phyloP scores from a whole-genome alignment of 768 basidiomycete genomes.

The Filobasidium wieringae region DNA sequence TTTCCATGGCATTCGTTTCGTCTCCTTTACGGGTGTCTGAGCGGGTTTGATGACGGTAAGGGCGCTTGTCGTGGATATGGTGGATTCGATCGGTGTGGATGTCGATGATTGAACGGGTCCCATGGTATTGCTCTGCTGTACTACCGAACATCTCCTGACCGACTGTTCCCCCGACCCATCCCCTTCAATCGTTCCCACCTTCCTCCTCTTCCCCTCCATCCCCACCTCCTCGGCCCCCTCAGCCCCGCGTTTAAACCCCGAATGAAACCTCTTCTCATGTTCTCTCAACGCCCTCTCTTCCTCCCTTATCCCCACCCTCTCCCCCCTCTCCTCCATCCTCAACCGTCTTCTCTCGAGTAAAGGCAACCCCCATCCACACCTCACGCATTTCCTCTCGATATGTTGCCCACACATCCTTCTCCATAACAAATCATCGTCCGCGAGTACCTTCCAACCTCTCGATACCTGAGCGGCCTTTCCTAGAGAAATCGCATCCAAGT shows the following conservation, averaged over 20 bases:
- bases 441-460: conserved; percentile 68
- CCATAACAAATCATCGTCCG: conserved; percentile 95
- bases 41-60: no score
- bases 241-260: no score
- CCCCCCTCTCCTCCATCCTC: conserved; percentile 29
- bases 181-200: no score
- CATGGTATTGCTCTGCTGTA: no score
- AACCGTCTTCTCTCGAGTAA: conserved; percentile 52
- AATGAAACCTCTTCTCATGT: no score
- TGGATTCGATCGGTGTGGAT: neutral
- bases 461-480: conserved; percentile 88
- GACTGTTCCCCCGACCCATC: no score
- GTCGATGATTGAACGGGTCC: no score
- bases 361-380: conserved; percentile 96
- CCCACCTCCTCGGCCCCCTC: no score
- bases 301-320: conserved; percentile 14
- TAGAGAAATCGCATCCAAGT: conserved; percentile 83
- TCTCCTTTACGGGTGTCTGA: conserved; percentile 21
- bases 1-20: conserved; percentile 88
- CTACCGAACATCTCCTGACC: no score
- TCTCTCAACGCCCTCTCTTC: no score
- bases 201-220: no score
- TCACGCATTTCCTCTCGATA: conserved; percentile 88
- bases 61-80: neutral
- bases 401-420: conserved; percentile 94